These are phyloP conservation scores for Ampelomyces quisqualis DNA, from an alignment of 2,329 filamentous ascomycete genomes.

Conservation along the genomic window DNA sequence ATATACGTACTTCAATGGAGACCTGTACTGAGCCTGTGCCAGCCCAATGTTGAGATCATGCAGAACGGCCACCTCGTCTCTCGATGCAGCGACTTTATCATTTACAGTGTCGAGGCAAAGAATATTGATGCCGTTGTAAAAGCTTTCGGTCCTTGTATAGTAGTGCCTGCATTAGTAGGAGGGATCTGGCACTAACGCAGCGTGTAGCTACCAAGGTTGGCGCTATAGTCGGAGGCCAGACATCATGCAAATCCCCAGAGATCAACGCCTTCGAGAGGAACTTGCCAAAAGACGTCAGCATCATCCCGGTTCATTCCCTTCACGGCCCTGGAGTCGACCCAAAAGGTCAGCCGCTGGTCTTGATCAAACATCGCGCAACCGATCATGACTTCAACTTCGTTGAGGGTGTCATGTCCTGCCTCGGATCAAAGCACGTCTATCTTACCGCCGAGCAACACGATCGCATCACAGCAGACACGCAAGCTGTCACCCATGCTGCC, in stretches of 20 bases:
- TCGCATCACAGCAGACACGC: conserved; percentile 95
- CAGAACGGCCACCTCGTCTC: conserved; percentile 95
- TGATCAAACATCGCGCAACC: conserved; percentile 90
- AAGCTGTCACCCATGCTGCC: conserved; percentile 95
- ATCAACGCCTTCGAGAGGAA: conserved; percentile 89
- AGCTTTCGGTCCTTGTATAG: conserved; percentile 87
- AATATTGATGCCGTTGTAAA: conserved; percentile 84
- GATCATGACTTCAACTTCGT: conserved; percentile 75
- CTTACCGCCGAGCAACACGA: conserved; percentile 87
- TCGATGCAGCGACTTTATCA: conserved; percentile 94
- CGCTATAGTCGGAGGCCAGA: conserved; percentile 95
- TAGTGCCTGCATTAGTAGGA: conserved; percentile 6
- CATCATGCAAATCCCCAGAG: conserved; percentile 96
- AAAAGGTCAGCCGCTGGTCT: conserved; percentile 83
- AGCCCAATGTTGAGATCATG: conserved; percentile 81
- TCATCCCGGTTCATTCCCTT: conserved; percentile 93
- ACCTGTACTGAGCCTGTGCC: conserved; percentile 51
- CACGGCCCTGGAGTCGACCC: conserved; percentile 91
- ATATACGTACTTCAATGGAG: conserved; percentile 42
- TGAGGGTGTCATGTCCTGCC: conserved; percentile 76
- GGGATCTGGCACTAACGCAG: conserved; percentile 9
- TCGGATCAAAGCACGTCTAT: conserved; percentile 82
- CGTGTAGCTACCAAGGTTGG: conserved; percentile 82
- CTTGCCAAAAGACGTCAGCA: conserved; percentile 84
- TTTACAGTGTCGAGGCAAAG: conserved; percentile 97